Evolutionary conservation across 768 basidiomycete genomes (phyloP), one percentile per base, ranked within the genome.

Genomic region (Agrocybe chaxingu): DNA sequence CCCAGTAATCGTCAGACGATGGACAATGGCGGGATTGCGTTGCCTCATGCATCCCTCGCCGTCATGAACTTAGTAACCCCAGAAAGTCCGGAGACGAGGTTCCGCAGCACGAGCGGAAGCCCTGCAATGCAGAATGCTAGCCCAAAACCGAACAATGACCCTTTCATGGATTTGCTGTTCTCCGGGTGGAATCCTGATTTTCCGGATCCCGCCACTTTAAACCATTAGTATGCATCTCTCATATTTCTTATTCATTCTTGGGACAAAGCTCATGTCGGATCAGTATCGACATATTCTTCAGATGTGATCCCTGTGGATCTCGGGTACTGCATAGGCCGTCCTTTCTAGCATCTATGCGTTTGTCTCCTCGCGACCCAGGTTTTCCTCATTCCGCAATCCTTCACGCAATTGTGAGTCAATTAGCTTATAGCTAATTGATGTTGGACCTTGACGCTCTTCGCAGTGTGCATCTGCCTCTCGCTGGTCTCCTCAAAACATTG

Each of bases 321-420:
- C 81, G 89, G 41, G 83, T 95, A 45, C 72, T 97, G 33, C 92
- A 96, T 63, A 81, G 82, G 8, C 81, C 85, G 9, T 84, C 87
- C 7, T 90, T 97, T 65, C 68, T 92, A 19, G 77, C 87, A 11
- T 85, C 89, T 3, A 78, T 96, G 78, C 80, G 80, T 56, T 71
- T 93, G 40, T 82, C 90, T 44, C 92, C 94, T 3, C 78, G 81
- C 50, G 88, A 92, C 63, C 80, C 85, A 7, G 79, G 80, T 36
- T 97, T 96, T 62, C 94, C 94, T 31, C 92, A 95, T 71, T 82
- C 89, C 3, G 88, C 92, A 2, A 80, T 97, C 50, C 73, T 97
- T 33, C 94, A 97, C 67, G 93, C 92, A 56, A 96, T 97, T 55
- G 89, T 89, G 67, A 63, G 13, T 10, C 18, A 47, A 48, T 9